Evolutionary conservation across 2,329 filamentous ascomycete species (phyloP).

Genomic region (Trichocomaceae sp.): DNA sequence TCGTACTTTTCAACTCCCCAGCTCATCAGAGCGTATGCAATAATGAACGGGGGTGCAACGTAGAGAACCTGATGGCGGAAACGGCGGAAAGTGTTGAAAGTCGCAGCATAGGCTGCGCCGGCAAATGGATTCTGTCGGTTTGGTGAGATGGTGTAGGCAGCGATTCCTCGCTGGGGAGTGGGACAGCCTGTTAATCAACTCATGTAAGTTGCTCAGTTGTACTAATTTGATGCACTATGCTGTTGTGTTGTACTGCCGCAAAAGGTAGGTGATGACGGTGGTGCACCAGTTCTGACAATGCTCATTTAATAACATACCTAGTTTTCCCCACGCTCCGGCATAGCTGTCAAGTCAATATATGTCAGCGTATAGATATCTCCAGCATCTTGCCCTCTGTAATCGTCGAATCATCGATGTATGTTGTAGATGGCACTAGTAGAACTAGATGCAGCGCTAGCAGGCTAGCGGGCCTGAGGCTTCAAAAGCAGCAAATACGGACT

Average conservation of each 20-base stretch:
- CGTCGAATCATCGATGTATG: too few species aligned
- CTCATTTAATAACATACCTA: conserved; percentile 6
- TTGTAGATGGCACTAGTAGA: not conserved
- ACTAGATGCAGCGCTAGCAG: not conserved
- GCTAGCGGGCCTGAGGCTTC: too few species aligned
- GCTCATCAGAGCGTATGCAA: conserved; percentile 74
- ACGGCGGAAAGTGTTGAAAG: conserved; percentile 94
- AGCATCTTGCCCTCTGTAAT: too few species aligned
- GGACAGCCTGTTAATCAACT: conserved; percentile 24
- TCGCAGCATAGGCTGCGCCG: conserved; percentile 66
- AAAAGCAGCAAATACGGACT: not conserved
- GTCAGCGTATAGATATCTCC: not conserved
- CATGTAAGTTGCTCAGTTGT: not conserved
- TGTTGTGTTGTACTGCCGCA: not conserved
- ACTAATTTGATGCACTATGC: not conserved
- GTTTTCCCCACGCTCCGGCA: conserved; percentile 2
- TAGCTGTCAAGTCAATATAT: not conserved
- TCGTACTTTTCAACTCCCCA: conserved; percentile 87
- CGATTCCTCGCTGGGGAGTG: conserved; percentile 53
- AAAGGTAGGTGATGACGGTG: not conserved
- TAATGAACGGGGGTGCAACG: conserved; percentile 70
- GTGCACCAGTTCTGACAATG: not conserved
- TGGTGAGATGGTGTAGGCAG: conserved; percentile 67
- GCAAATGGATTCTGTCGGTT: conserved; percentile 89
- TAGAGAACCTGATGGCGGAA: conserved; percentile 82